phyloP scores from a whole-genome alignment of 176 grass and related monocot genomes.

The Pontederia paniculata region DNA sequence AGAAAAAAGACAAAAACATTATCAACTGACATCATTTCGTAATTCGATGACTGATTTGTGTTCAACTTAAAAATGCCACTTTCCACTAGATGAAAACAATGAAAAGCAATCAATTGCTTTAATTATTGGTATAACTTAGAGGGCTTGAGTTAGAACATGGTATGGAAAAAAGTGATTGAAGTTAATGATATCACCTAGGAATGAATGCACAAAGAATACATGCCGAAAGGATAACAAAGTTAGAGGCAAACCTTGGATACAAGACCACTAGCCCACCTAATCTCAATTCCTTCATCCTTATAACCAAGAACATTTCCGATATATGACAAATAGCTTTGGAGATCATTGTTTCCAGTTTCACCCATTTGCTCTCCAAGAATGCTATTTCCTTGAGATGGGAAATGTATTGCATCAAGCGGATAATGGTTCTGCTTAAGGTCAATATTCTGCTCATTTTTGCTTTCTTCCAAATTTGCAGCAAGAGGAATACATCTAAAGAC shows the following conservation, averaged over 20 bases:
- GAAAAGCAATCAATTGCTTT: too few relatives aligned
- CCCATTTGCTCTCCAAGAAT: not conserved
- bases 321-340: conserved; percentile 60
- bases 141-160: too few relatives aligned
- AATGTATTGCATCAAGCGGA: not conserved
- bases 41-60: too few relatives aligned
- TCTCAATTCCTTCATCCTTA: conserved; percentile 60
- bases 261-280: conserved; percentile 80
- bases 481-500: conserved; percentile 51
- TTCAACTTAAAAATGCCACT: too few relatives aligned
- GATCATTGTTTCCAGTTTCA: conserved; percentile 19
- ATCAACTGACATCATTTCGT: too few relatives aligned
- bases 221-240: too few relatives aligned
- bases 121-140: too few relatives aligned
- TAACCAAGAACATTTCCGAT: conserved; percentile 72
- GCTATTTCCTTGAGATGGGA: not conserved
- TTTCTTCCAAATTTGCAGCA: conserved; percentile 40
- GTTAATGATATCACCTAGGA: too few relatives aligned
- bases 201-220: too few relatives aligned
- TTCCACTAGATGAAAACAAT: too few relatives aligned
- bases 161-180: too few relatives aligned
- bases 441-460: conserved; percentile 22
- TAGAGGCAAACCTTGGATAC: conserved; percentile 64
- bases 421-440: not conserved
- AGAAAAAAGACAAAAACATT: too few relatives aligned